Evolutionary conservation across 148 eudicot species (phyloP), one percentile per base, ranked within the genome.

Genomic region (Rhododendron ferrugineum): DNA sequence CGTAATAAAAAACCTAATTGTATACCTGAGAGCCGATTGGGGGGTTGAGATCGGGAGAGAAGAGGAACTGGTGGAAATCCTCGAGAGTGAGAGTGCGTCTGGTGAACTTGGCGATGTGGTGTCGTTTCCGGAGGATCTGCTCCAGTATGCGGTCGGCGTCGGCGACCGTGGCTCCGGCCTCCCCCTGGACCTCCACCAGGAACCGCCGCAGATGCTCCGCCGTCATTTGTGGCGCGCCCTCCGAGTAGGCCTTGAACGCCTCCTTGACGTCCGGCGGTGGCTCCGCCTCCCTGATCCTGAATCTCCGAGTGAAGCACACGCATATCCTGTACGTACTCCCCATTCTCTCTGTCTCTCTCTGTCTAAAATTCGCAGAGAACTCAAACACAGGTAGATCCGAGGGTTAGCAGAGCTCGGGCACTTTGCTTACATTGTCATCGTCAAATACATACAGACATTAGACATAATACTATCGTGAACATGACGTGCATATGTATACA

Each of bases 291-390:
- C 85, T 60, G 23, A 90, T 85, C 88, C 88, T 87, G 84, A 96
- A 96, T 80, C 82, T 91, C 75, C 99, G 89, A 26, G 90, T 92
- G 86, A 93, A 96, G 77, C 97, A 94, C 68, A 88, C 87, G 62
- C 98, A 94, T 8, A 94, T 76, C 82, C 94, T 91, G 86, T 91
- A 95, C 52, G 88, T 93, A 80, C 92, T 94, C 93, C 94, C 93
- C 81, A 26, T 85, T 1, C 78, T 66, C 78, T 44, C 22, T 37
- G 23, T 46, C 77, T 42, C 50, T 66, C 15, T 28, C 50, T 23
- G 2, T 37, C 46, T 18, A 46, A 23, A 30, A 60, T 23, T 32
- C 30, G 9, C 72, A 9, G 13, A 68, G 36, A 26, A 23, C 1
- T 66, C 72, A 18, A 56, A 10, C 72, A 66, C 30, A 52, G 30